Conservation (phyloP, 1,139 yeast species). For the Debaryomyces singareniensis region DNA sequence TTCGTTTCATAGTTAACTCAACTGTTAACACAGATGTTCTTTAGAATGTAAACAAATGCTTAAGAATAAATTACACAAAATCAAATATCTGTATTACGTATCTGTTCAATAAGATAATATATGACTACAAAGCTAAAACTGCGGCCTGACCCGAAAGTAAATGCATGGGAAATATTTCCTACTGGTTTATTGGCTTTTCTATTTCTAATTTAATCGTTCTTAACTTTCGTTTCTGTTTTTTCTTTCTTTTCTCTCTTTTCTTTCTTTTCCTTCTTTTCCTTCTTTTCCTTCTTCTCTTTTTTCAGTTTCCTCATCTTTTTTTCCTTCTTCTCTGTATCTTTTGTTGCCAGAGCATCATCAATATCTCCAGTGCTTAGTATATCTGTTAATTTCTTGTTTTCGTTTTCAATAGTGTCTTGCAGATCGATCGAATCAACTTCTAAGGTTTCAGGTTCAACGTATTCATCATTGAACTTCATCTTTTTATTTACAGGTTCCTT, state of each 20-base stretch:
- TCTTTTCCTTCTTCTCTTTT: slow-evolving; percentile 16
- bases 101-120: too few species aligned
- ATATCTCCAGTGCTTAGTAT: slow-evolving; percentile 12
- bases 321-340: slow-evolving; percentile 12
- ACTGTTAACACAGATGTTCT: too few species aligned
- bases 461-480: slow-evolving; percentile 23
- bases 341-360: slow-evolving; percentile 9
- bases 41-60: too few species aligned
- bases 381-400: slow-evolving; percentile 13
- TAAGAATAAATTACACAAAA: too few species aligned
- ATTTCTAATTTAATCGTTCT: too few species aligned
- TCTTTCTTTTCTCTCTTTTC: slow-evolving; percentile 19
- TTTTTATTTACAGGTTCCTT: slow-evolving; percentile 12
- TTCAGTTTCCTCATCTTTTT: slow-evolving; percentile 8
- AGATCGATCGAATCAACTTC: slow-evolving; percentile 13
- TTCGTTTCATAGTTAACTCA: background rate
- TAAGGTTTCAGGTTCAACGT: slow-evolving; percentile 7
- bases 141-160: too few species aligned
- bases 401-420: slow-evolving; percentile 12
- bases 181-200: too few species aligned
- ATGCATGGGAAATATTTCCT: too few species aligned
- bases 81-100: too few species aligned
- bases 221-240: slow-evolving; percentile 5
- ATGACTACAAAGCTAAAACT: too few species aligned
- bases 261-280: slow-evolving; percentile 31